Evolutionary conservation across 1,139 yeast genomes (phyloP).

Genomic region (Hanseniaspora sp.): DNA sequence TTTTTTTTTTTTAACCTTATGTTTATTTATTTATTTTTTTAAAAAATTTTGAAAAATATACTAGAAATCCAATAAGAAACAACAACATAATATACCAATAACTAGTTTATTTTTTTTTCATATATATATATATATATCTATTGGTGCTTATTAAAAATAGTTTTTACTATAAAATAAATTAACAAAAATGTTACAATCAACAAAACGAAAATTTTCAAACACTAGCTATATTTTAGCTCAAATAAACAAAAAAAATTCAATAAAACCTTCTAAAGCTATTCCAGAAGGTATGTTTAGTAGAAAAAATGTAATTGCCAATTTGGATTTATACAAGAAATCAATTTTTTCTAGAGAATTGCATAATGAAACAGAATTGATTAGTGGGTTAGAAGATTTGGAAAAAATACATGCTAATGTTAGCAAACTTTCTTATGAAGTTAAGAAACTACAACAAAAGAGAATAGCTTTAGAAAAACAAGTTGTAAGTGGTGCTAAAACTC

Average conservation of each 20-base stretch:
- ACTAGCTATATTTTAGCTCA: not conserved
- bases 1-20: no score
- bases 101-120: no score
- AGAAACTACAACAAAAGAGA: constrained; percentile 27
- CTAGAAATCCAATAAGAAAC: no score
- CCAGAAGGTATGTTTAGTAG: constrained; percentile 34
- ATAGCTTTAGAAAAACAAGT: constrained; percentile 25
- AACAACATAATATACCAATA: no score
- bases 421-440: constrained; percentile 21
- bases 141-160: no score
- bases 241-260: not conserved
- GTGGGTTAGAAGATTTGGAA: constrained; percentile 31
- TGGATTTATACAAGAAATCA: constrained; percentile 36
- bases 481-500: constrained; percentile 21
- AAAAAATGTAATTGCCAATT: constrained; percentile 35
- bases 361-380: constrained; percentile 24
- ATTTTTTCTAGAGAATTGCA: constrained; percentile 38
- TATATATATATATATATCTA: no score
- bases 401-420: constrained; percentile 24
- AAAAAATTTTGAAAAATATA: no score
- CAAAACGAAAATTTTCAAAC: not conserved
- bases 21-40: no score
- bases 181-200: not conserved
- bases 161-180: no score
- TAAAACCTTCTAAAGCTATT: constrained; percentile 10